phyloP scores from a whole-genome alignment of 805 yeast genomes.

The Schwanniomyces polymorphus region DNA sequence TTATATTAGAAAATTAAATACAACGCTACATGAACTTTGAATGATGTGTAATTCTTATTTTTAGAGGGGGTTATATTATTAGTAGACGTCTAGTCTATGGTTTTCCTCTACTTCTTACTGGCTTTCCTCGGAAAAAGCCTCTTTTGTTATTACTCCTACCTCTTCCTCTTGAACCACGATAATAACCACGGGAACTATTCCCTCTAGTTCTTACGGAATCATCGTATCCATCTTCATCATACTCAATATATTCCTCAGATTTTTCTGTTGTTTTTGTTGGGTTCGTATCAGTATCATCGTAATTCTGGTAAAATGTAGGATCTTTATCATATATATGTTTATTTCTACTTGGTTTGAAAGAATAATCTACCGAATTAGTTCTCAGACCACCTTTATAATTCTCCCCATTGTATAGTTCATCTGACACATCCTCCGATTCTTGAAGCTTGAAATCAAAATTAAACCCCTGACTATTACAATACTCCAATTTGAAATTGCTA shows the following conservation, averaged over 20 bases:
- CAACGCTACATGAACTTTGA: neutral
- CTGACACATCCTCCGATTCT: conserved; percentile 9
- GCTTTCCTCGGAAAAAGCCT: conserved; percentile 6
- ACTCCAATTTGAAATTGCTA: conserved; percentile 50
- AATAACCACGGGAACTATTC: conserved; percentile 6
- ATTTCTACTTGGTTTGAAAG: conserved; percentile 7
- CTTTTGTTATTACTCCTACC: conserved; percentile 11
- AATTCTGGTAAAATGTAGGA: neutral
- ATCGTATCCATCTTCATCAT: conserved; percentile 3
- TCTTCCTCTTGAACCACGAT: conserved; percentile 14
- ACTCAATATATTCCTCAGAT: conserved; percentile 5
- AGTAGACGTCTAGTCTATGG: neutral
- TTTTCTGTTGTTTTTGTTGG: neutral
- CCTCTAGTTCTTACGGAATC: conserved; percentile 2
- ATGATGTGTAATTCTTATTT: neutral
- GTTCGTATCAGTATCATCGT: neutral
- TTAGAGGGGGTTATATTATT: neutral
- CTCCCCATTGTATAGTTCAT: neutral
- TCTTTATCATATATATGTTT: neutral
- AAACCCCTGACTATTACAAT: conserved; percentile 59
- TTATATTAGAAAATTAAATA: neutral
- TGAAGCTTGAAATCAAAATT: conserved; percentile 52
- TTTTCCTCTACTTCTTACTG: conserved; percentile 10
- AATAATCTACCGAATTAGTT: conserved; percentile 6
- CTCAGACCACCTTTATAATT: neutral